Conservation (phyloP, 768 basidiomycete genomes). For the Phlegmacium glaucopus region DNA sequence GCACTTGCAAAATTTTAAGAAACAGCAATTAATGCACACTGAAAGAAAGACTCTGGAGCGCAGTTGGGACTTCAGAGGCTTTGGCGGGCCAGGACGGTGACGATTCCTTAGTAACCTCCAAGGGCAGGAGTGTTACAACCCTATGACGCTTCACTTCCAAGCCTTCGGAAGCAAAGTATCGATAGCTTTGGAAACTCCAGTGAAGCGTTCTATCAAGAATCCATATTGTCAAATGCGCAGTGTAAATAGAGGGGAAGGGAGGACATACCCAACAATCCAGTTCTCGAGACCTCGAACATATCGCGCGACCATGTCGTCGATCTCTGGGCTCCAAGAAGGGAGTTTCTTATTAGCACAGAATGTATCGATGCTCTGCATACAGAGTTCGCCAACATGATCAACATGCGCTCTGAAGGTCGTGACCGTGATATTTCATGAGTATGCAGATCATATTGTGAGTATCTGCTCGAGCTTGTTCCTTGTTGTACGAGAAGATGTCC, state of each 20-base stretch:
- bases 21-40: background rate
- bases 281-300: conserved; percentile 65
- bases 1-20: background rate
- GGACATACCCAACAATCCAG: conserved; percentile 63
- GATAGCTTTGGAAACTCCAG: conserved; percentile 68
- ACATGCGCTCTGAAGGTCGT: conserved; percentile 60
- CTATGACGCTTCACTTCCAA: conserved; percentile 50
- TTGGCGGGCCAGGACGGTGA: background rate
- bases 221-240: background rate
- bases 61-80: background rate
- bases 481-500: conserved; percentile 78
- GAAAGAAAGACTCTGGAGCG: background rate
- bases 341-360: conserved; percentile 47
- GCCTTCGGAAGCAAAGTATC: conserved; percentile 66
- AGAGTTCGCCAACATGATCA: conserved; percentile 61
- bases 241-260: background rate
- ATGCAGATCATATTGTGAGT: conserved; percentile 75
- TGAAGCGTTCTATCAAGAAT: conserved; percentile 43
- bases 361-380: conserved; percentile 48
- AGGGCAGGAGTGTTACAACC: conserved; percentile 48
- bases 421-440: conserved; percentile 57
- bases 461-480: conserved; percentile 66
- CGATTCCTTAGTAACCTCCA: conserved; percentile 8
- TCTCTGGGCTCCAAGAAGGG: conserved; percentile 60
- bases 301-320: conserved; percentile 53